phyloP scores from a whole-genome alignment of 2,329 filamentous ascomycete genomes.

The Microdochium nivale region DNA sequence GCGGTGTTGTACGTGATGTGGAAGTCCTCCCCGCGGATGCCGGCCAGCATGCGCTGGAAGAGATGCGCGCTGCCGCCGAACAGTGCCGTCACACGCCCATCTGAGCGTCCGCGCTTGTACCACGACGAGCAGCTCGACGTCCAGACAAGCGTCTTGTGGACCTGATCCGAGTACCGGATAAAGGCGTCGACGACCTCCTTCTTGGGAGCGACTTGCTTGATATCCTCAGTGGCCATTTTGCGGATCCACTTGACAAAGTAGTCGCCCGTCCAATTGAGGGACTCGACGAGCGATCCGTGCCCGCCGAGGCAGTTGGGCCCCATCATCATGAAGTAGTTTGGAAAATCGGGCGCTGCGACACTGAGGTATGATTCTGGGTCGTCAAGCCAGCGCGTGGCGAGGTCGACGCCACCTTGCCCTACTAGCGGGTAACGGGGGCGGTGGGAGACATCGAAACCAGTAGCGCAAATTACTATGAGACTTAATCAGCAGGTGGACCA shows the following conservation, averaged over 20 bases:
- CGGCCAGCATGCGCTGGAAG: constrained; percentile 23
- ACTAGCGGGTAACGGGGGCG: constrained; percentile 29
- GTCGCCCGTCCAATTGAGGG: constrained; percentile 9
- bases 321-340: constrained; percentile 19
- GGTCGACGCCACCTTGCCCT: constrained; percentile 34
- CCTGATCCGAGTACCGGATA: constrained; percentile 29
- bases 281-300: constrained; percentile 8
- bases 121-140: constrained; percentile 30
- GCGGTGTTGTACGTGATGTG: constrained; percentile 31
- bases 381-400: constrained; percentile 43
- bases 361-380: constrained; percentile 19
- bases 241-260: constrained; percentile 15
- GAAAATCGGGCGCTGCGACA: constrained; percentile 18
- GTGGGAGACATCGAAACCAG: constrained; percentile 3
- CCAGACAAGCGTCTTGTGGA: constrained; percentile 34
- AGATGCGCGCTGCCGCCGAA: constrained; percentile 23
- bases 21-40: constrained; percentile 38
- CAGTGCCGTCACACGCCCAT: constrained; percentile 27
- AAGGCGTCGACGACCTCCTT: constrained; percentile 24
- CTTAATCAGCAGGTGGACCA: no score
- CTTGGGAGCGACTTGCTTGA: constrained; percentile 22
- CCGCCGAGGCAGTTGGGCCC: constrained; percentile 8
- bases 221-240: constrained; percentile 13
- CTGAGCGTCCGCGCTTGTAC: constrained; percentile 11
- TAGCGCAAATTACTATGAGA: background rate